Evolutionary conservation across 2,329 filamentous ascomycete genomes (phyloP).

Genomic region (Apiospora aurea): DNA sequence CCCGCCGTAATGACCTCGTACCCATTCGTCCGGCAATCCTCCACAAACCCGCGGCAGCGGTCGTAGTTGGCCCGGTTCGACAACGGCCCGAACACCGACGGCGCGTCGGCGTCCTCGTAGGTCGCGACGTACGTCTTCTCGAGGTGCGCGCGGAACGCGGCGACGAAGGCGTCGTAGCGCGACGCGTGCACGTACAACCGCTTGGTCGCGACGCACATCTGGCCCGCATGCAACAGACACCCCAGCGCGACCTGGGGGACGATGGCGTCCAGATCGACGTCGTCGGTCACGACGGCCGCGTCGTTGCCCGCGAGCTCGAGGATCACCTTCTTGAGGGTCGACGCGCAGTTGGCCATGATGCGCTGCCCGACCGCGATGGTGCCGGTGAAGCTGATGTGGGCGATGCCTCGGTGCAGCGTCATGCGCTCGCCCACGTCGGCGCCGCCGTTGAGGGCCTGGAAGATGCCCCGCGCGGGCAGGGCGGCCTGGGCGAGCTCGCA

Average conservation of each 20-base stretch:
- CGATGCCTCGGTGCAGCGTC: slow-evolving; percentile 60
- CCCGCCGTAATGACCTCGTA: slow-evolving; percentile 53
- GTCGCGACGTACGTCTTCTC: slow-evolving; percentile 39
- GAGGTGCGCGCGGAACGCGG: background rate
- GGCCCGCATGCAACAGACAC: slow-evolving; percentile 60
- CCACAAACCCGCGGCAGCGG: slow-evolving; percentile 62
- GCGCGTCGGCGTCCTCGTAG: slow-evolving; percentile 38
- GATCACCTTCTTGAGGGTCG: slow-evolving; percentile 61
- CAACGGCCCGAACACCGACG: slow-evolving; percentile 61
- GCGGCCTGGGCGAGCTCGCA: slow-evolving; percentile 51
- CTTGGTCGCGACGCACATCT: slow-evolving; percentile 64
- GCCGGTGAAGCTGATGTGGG: slow-evolving; percentile 66
- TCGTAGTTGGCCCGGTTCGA: slow-evolving; percentile 72
- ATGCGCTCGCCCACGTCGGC: slow-evolving; percentile 61
- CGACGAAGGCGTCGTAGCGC: slow-evolving; percentile 63
- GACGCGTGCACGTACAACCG: slow-evolving; percentile 67
- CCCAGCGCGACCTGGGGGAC: slow-evolving; percentile 47
- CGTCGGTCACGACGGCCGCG: slow-evolving; percentile 59
- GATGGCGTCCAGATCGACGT: slow-evolving; percentile 54
- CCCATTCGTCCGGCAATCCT: slow-evolving; percentile 60
- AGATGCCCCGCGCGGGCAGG: slow-evolving; percentile 48
- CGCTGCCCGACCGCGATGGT: slow-evolving; percentile 58
- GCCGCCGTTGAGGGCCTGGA: slow-evolving; percentile 62
- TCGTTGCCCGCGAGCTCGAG: slow-evolving; percentile 64
- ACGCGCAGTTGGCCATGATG: slow-evolving; percentile 56